phyloP scores from a whole-genome alignment of 768 basidiomycete genomes.

The Phaffia australis region DNA sequence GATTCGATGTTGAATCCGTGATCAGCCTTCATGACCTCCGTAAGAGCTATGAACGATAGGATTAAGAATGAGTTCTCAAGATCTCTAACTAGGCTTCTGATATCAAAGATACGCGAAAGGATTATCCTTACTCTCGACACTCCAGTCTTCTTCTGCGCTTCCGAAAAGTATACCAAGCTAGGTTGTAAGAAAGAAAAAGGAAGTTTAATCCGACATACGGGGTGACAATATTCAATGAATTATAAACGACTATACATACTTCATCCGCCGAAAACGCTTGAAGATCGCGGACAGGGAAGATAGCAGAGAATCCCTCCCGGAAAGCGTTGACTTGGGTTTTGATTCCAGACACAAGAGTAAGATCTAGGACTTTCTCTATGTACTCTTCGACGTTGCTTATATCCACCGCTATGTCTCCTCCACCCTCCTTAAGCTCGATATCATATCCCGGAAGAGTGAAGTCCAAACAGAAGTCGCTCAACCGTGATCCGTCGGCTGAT shows the following conservation, averaged over 20 bases:
- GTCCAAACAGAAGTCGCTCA: slow-evolving; percentile 85
- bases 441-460: slow-evolving; percentile 95
- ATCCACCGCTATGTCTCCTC: slow-evolving; percentile 68
- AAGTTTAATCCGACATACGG: neutral
- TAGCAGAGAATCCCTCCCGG: slow-evolving; percentile 53
- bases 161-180: slow-evolving; percentile 91
- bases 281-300: slow-evolving; percentile 84
- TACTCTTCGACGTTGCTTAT: slow-evolving; percentile 82
- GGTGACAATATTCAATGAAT: neutral
- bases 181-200: neutral
- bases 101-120: neutral
- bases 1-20: slow-evolving; percentile 97
- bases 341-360: slow-evolving; percentile 71
- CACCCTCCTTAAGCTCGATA: slow-evolving; percentile 74
- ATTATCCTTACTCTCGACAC: slow-evolving; percentile 60
- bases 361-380: slow-evolving; percentile 68
- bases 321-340: slow-evolving; percentile 76
- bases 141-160: slow-evolving; percentile 97
- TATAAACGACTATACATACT: neutral
- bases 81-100: no score
- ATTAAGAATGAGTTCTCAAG: slow-evolving; percentile 19
- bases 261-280: slow-evolving; percentile 89
- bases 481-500: slow-evolving; percentile 52
- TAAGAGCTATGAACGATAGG: slow-evolving; percentile 50
- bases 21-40: slow-evolving; percentile 86